These are phyloP conservation scores for Aspergillus biplanus DNA, from an alignment of 495 filamentous ascomycete genomes.

Conservation along the genomic window DNA sequence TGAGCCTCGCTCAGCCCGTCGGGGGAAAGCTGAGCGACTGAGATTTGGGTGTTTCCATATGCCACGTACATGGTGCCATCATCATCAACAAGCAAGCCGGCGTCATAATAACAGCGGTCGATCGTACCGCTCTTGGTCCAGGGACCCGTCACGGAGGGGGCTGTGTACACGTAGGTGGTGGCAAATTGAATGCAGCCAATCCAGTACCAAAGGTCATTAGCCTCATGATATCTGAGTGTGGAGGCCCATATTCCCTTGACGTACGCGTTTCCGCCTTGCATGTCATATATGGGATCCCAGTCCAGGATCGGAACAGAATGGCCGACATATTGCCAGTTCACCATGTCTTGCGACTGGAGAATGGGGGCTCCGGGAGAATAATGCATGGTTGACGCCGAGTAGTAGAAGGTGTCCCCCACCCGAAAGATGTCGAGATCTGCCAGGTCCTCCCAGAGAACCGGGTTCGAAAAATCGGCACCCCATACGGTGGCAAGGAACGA, in stretches of 20 bases:
- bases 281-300: conserved; percentile 51
- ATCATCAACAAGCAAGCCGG: conserved; percentile 57
- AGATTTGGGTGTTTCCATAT: conserved; percentile 40
- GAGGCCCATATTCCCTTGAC: conserved; percentile 59
- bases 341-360: conserved; percentile 57
- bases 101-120: conserved; percentile 60
- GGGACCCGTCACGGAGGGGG: conserved; percentile 36
- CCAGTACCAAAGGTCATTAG: conserved; percentile 56
- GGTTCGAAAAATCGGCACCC: conserved; percentile 36
- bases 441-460: conserved; percentile 49
- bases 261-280: conserved; percentile 51
- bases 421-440: conserved; percentile 52
- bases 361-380: conserved; percentile 64
- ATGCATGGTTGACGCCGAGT: conserved; percentile 60
- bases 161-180: conserved; percentile 56
- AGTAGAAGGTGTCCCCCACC: conserved; percentile 52
- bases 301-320: conserved; percentile 57
- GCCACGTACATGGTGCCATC: conserved; percentile 62
- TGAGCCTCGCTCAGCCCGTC: conserved; percentile 50
- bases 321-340: conserved; percentile 58
- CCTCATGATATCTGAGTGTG: conserved; percentile 52
- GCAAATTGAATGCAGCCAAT: conserved; percentile 53
- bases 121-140: conserved; percentile 42
- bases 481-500: no score
- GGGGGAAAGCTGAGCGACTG: conserved; percentile 33